Percentiles rank a stretch among this genome's conserved stretches.
Conservation (phyloP, 2,329 filamentous ascomycete genomes). For the Exophiala spinifera region DNA sequence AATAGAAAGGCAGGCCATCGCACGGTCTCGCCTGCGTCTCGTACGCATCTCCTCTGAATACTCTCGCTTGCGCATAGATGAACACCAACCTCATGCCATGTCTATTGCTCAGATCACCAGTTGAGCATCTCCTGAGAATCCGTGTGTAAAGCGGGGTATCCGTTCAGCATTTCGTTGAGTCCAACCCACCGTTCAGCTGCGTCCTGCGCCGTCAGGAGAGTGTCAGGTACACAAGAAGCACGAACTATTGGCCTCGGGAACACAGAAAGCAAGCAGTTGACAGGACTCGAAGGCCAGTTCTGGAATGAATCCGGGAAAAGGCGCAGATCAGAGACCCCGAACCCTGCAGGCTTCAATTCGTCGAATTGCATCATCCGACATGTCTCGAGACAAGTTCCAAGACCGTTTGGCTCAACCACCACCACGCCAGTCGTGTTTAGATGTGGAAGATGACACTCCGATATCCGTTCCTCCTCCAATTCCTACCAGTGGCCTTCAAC, state of each 20-base stretch:
- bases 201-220: too few relatives aligned
- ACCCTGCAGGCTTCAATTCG: background rate
- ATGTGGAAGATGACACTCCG: constrained; percentile 8
- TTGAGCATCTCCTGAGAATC: background rate
- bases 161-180: background rate
- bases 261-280: too few relatives aligned
- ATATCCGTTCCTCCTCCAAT: constrained; percentile 23
- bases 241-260: too few relatives aligned
- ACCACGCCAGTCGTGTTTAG: constrained; percentile 10
- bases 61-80: background rate
- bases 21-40: background rate
- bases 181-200: background rate
- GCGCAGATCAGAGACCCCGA: background rate
- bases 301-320: background rate
- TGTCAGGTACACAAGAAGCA: too few relatives aligned
- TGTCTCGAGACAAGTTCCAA: constrained; percentile 18
- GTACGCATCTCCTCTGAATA: background rate
- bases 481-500: constrained; percentile 22
- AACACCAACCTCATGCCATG: background rate
- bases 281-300: background rate
- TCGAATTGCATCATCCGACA: constrained; percentile 21
- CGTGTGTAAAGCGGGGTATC: background rate
- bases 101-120: background rate
- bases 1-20: constrained; percentile 12
- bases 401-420: constrained; percentile 10